Conservation (phyloP, 164 flowering plant genomes). For the Dillenia suffruticosa region DNA sequence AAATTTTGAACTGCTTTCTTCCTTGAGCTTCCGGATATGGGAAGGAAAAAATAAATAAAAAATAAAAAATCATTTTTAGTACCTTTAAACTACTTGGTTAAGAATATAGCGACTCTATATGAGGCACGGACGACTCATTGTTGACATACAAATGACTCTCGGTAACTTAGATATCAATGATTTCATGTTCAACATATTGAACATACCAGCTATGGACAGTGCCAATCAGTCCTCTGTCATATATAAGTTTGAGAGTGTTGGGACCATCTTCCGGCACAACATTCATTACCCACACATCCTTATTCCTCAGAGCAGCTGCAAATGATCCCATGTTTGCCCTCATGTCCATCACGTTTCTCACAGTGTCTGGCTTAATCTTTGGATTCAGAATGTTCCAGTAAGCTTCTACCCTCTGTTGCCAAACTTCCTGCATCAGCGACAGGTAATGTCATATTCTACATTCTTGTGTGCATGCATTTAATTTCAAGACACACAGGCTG, state of each 20-base stretch:
- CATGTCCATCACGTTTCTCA: conserved; percentile 92
- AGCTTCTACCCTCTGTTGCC: conserved; percentile 61
- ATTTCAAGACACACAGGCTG: too few relatives aligned
- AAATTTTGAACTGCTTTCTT: too few relatives aligned
- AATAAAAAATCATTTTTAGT: too few relatives aligned
- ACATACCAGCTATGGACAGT: conserved; percentile 70
- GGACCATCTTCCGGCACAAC: conserved; percentile 85
- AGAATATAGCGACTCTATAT: too few relatives aligned
- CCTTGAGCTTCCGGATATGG: too few relatives aligned
- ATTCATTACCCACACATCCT: conserved; percentile 94
- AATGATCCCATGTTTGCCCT: conserved; percentile 86
- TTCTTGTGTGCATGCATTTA: too few relatives aligned
- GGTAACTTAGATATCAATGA: too few relatives aligned
- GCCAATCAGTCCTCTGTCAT: conserved; percentile 87
- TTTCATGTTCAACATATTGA: neutral
- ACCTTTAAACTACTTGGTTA: too few relatives aligned
- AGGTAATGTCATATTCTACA: too few relatives aligned
- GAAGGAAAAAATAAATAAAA: too few relatives aligned
- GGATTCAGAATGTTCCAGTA: conserved; percentile 67
- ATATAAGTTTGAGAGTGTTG: conserved; percentile 82
- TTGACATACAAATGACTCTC: too few relatives aligned
- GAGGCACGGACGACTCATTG: too few relatives aligned
- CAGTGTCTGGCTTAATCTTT: conserved; percentile 44
- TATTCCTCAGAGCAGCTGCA: conserved; percentile 73
- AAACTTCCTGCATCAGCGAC: conserved; percentile 47